Evolutionary conservation across 495 filamentous ascomycete species (phyloP), one percentile per base, ranked within the genome.

Genomic region (Amorphotheca resinae): DNA sequence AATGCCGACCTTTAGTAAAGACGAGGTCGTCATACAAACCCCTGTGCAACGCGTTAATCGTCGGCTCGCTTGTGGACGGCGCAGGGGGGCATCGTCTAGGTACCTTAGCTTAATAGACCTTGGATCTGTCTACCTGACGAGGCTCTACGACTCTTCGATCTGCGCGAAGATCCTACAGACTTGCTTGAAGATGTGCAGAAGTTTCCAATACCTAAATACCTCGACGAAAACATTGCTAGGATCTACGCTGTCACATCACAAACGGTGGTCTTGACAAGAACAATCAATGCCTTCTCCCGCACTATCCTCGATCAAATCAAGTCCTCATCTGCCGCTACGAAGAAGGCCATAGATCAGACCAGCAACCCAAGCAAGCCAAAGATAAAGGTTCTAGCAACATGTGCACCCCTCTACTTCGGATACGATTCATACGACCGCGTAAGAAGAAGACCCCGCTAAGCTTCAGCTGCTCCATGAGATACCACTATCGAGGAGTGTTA

Each of bases 401-500:
- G 14, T 5, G 32, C 32, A 34, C 32, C 15, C 32, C 15, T 14
- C 8, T 34, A 34, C 32, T 7, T 14, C 32, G 15, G 32, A 9
- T 34, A 34, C 25, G 12, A 30, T 6, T 12, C 6, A n/a, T n/a
- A n/a, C n/a, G n/a, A n/a, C n/a, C n/a, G n/a, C n/a, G n/a, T n/a
- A 30, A 30, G 6, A 30, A 6, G 25, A 30, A 30, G 25, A 30
- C 25, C 25, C 25, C 6, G 25, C 12, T 30, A 12, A 39, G 36
- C 28, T 48, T 23, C 40, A 48, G 23, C 39, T 48, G 9, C 23
- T 44, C 0, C 45, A 48, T 39, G 26, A 44, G 28, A 48, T 30
- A 22, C 28, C 14, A 2, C 18, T 48, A 14, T n/a, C 25, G 23
- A 23, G 25, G 25, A 14, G 22, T 11, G 45, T 48, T 33, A 44